Conservation (phyloP, 352 stramenopile species). For the Phytopythium oedochilum region DNA sequence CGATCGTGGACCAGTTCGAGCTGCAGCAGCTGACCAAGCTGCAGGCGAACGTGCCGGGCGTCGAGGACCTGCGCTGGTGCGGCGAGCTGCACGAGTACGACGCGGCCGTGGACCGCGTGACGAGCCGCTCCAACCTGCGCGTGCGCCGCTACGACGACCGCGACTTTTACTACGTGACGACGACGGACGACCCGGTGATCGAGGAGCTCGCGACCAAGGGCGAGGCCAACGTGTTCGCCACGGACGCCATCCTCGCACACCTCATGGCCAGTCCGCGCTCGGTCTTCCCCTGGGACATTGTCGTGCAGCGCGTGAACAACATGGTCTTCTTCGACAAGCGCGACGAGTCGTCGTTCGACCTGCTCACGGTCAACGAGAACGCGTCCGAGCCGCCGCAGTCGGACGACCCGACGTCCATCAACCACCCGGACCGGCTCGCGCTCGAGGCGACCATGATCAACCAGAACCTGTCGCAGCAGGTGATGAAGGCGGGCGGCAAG, state of each 20-base stretch:
- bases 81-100: slow-evolving; percentile 95
- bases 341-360: slow-evolving; percentile 93
- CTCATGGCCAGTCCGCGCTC: slow-evolving; percentile 95
- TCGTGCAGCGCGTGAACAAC: slow-evolving; percentile 90
- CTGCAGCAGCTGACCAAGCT: slow-evolving; percentile 94
- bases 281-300: slow-evolving; percentile 97
- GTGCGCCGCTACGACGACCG: slow-evolving; percentile 84
- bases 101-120: slow-evolving; percentile 92
- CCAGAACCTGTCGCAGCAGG: slow-evolving; percentile 98
- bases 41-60: slow-evolving; percentile 82
- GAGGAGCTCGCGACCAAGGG: slow-evolving; percentile 91
- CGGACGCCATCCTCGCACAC: slow-evolving; percentile 95
- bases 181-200: slow-evolving; percentile 95
- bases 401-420: slow-evolving; percentile 90
- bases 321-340: slow-evolving; percentile 98
- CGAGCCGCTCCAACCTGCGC: slow-evolving; percentile 75
- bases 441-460: slow-evolving; percentile 98
- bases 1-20: slow-evolving; percentile 95
- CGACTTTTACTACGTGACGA: slow-evolving; percentile 97
- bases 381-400: slow-evolving; percentile 85
- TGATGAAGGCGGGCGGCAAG: slow-evolving; percentile 65
- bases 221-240: slow-evolving; percentile 94
- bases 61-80: slow-evolving; percentile 92
- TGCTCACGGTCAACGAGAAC: slow-evolving; percentile 95
- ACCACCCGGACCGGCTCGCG: slow-evolving; percentile 94